Percentiles rank a stretch among this genome's conserved stretches.
phyloP scores from a whole-genome alignment of 768 basidiomycete species.

The Pleurotus ostreatus region DNA sequence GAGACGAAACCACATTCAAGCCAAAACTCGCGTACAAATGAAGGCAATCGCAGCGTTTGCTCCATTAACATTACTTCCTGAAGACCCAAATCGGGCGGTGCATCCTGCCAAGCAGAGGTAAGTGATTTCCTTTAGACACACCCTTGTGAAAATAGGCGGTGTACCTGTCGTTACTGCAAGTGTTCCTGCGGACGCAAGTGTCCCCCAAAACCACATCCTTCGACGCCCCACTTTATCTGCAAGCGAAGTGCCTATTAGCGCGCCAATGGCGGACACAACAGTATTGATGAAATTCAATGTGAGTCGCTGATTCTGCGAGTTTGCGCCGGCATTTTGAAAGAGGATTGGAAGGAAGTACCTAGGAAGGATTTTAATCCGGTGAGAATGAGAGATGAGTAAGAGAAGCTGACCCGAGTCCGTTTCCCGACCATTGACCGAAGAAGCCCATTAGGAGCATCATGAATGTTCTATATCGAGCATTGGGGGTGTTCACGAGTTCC shows the following conservation, averaged over 20 bases:
- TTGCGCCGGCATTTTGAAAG: conserved; percentile 33
- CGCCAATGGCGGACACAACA: conserved; percentile 35
- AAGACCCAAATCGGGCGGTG: conserved; percentile 35
- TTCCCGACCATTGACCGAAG: conserved; percentile 56
- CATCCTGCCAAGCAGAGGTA: conserved; percentile 20
- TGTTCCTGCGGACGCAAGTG: conserved; percentile 31
- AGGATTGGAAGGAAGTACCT: conserved; percentile 43
- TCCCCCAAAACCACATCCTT: conserved; percentile 46
- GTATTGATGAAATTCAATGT: conserved; percentile 41
- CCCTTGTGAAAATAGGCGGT: neutral
- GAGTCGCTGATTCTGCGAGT: conserved; percentile 33
- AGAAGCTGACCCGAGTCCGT: conserved; percentile 44
- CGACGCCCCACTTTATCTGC: conserved; percentile 42
- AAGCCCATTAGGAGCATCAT: conserved; percentile 52
- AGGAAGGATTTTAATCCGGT: too few species aligned
- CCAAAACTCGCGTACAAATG: conserved; percentile 30
- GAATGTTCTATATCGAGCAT: conserved; percentile 40
- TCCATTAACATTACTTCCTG: conserved; percentile 31
- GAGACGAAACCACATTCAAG: neutral
- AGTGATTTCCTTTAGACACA: neutral
- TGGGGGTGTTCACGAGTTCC: conserved; percentile 42
- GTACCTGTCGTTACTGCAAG: conserved; percentile 38
- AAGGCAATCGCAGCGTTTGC: conserved; percentile 43
- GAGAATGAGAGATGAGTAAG: neutral
- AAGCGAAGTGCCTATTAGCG: conserved; percentile 35